Evolutionary conservation across 208 protist species (phyloP), one percentile per base, ranked within the genome.

Genomic region (Strigomonas galati): DNA sequence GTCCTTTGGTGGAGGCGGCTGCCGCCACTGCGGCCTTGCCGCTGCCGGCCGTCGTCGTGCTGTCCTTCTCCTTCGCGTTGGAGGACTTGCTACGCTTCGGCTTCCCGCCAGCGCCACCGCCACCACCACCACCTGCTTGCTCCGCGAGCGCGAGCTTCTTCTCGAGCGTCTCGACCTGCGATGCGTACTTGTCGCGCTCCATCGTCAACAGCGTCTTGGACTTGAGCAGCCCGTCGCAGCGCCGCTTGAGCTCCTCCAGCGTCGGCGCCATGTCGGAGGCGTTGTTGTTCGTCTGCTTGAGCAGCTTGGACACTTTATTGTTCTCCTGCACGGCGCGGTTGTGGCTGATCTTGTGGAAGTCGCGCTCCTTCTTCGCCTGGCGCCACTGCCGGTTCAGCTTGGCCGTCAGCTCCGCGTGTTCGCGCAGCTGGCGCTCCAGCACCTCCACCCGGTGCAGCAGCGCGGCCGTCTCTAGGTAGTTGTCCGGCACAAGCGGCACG

Each of bases 261-360:
- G 85, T 87, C 19, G 93, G 93, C 31, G 87, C 84, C 52, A 96
- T 76, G 54, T 85, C 72, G 62, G 87, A 72, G 6, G 85, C 85
- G 59, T 95, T 83, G 63, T 78, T 57, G 48, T 90, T 76, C 5
- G 89, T 79, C 61, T 91, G 81, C 63, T 80, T 78, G 44, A 97
- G 74, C 56, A 92, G 73, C 68, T 83, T 85, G 43, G 57, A 60
- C 32, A 96, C 57, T 56, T 79, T 78, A 40, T 85, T 85, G 51
- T 91, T 94, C 61, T 95, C 89, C 75, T 96, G 91, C 57, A 96
- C 85, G 17, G 95, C 84, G 43, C 89, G 84, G 44, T 89, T 89
- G 72, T 97, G 91, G 59, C 81, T 90, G 51, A 79, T 74, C 37
- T 89, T 84, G 72, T 97, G 94, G 66, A 91, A 96, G 61, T 96